phyloP scores from a whole-genome alignment of 495 filamentous ascomycete genomes.

The Penicillium verhagenii region DNA sequence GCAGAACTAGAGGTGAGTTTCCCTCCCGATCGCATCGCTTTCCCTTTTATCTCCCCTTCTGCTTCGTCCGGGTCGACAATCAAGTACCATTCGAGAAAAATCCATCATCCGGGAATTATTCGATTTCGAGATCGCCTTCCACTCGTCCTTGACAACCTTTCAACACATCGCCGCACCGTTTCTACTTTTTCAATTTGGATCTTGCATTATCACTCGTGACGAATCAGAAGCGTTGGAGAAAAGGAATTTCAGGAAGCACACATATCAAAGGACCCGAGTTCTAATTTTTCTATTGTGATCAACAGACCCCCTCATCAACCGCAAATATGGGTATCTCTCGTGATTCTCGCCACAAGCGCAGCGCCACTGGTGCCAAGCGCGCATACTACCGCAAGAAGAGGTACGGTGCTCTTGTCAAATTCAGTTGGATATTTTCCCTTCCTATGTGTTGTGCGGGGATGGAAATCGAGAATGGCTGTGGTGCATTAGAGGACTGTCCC shows the following conservation, averaged over 20 bases:
- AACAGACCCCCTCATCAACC: slow-evolving; percentile 55
- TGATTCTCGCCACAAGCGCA: slow-evolving; percentile 98
- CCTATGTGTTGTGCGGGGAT: slow-evolving; percentile 1
- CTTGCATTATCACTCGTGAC: slow-evolving; percentile 16
- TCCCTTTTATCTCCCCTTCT: slow-evolving; percentile 23
- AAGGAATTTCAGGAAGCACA: slow-evolving; percentile 6
- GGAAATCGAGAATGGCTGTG: slow-evolving; percentile 3
- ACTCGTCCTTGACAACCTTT: slow-evolving; percentile 7
- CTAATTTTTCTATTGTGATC: slow-evolving; percentile 27
- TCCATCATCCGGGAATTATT: slow-evolving; percentile 10
- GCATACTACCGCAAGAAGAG: slow-evolving; percentile 88
- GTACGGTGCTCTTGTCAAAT: slow-evolving; percentile 47
- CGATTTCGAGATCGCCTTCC: slow-evolving; percentile 17
- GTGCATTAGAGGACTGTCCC: background rate
- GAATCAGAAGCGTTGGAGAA: slow-evolving; percentile 24
- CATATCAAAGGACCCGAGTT: slow-evolving; percentile 16
- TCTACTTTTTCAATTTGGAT: slow-evolving; percentile 1
- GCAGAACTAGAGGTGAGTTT: slow-evolving; percentile 50
- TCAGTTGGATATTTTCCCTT: slow-evolving; percentile 10
- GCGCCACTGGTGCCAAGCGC: slow-evolving; percentile 94
- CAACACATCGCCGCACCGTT: slow-evolving; percentile 8
- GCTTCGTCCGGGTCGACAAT: slow-evolving; percentile 29
- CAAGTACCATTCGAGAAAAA: slow-evolving; percentile 10
- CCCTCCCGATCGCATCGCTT: slow-evolving; percentile 14
- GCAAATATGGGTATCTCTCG: slow-evolving; percentile 99